Evolutionary conservation across 805 yeast genomes (phyloP).

Genomic region (Myxozyma melibiosi): DNA sequence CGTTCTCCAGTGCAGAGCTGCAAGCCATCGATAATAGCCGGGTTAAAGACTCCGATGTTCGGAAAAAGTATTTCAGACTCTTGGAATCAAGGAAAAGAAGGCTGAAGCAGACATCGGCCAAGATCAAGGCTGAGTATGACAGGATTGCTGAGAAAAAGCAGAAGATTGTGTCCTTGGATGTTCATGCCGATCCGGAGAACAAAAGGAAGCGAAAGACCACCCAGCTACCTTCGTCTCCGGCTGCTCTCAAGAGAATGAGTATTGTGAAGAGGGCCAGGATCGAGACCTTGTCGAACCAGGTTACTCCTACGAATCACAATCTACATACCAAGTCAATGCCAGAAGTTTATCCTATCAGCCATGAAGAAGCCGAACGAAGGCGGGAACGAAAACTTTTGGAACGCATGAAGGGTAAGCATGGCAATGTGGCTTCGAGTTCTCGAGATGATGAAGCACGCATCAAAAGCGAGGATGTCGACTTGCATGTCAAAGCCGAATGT

Average conservation of each 20-base stretch:
- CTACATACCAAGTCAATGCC: not conserved
- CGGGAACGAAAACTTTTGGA: slow-evolving; percentile 14
- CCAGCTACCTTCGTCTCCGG: not conserved
- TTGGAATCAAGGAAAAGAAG: slow-evolving; percentile 42
- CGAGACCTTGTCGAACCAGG: slow-evolving; percentile 18
- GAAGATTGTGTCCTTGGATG: slow-evolving; percentile 22
- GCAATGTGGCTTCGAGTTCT: too few relatives aligned
- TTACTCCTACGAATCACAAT: not conserved
- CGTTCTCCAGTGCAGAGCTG: slow-evolving; percentile 41
- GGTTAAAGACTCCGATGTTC: slow-evolving; percentile 13
- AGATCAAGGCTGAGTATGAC: slow-evolving; percentile 25
- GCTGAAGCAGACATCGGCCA: slow-evolving; percentile 19
- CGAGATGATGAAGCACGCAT: too few relatives aligned
- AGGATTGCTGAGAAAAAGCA: slow-evolving; percentile 17
- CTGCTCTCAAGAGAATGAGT: slow-evolving; percentile 21
- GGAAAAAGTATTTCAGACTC: slow-evolving; percentile 36
- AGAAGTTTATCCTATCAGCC: slow-evolving; percentile 10
- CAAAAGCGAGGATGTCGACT: too few relatives aligned
- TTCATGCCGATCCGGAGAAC: slow-evolving; percentile 17
- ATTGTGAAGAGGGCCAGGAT: slow-evolving; percentile 23
- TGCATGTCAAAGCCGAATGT: too few relatives aligned
- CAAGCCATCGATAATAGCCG: not conserved
- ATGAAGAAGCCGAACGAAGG: slow-evolving; percentile 23
- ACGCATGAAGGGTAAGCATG: too few relatives aligned
- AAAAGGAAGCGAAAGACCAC: slow-evolving; percentile 2